These are phyloP conservation scores for Fraxinus baroniana DNA, from an alignment of 305 asterid species.

Conservation along the genomic window DNA sequence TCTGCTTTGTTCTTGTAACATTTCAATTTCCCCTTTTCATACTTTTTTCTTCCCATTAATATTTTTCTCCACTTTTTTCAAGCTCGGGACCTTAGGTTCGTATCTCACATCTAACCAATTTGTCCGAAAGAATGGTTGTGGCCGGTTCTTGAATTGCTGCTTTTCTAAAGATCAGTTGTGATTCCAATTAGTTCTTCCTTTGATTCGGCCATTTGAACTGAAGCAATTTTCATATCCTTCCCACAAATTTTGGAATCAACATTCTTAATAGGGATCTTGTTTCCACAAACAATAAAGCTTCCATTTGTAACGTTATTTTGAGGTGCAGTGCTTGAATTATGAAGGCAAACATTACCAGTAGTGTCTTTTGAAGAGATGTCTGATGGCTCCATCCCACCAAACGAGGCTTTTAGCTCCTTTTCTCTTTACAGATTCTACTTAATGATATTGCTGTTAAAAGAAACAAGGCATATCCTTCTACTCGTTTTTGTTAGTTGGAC, in stretches of 20 bases:
- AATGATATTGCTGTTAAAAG: conserved; percentile 8
- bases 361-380: conserved; percentile 43
- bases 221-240: conserved; percentile 30
- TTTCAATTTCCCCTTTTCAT: neutral
- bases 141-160: conserved; percentile 35
- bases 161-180: conserved; percentile 35
- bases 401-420: conserved; percentile 50
- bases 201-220: conserved; percentile 36
- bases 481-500: too few species aligned
- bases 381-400: conserved; percentile 36
- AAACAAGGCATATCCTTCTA: too few species aligned
- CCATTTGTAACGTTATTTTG: conserved; percentile 31
- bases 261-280: conserved; percentile 33
- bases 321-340: conserved; percentile 22
- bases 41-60: neutral
- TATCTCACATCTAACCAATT: conserved; percentile 34
- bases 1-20: neutral
- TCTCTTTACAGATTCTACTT: conserved; percentile 69
- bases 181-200: conserved; percentile 32
- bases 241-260: conserved; percentile 38
- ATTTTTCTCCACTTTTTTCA: neutral
- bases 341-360: conserved; percentile 33
- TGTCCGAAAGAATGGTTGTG: conserved; percentile 32
- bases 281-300: conserved; percentile 28
- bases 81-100: conserved; percentile 26